Evolutionary conservation across 768 basidiomycete species (phyloP), one percentile per base, ranked within the genome.

Genomic region (Leccinum arenicola): DNA sequence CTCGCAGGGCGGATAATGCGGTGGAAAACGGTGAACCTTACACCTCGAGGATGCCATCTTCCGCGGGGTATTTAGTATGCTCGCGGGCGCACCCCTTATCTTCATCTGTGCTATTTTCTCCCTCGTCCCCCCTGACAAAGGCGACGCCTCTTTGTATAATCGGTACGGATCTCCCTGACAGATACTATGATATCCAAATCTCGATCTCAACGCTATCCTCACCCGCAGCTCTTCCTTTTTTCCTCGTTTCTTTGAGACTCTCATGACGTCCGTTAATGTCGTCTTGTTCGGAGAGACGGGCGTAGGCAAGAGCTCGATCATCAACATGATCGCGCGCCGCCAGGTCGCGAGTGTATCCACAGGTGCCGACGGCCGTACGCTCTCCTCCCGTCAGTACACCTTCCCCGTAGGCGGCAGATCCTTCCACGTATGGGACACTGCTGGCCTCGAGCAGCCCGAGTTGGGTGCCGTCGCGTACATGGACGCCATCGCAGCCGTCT

Each of bases 211-310:
- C 9, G 3, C 8, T 3, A 23, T 31, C 36, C 5, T 15, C 36
- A 31, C 1, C 38, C 17, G 12, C 33, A 64, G 62, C n/a, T 21
- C 45, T 19, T 12, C 19, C 3, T 45, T 19, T 19, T 11, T 43
- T 11, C n/a, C 11, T 45, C 19, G 5, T 45, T 12, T 45, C 51
- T 56, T 33, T 31, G 38, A 17, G 38, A 17, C 38, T 52, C 12
- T 45, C 57, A 63, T 68, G 67, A 17, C 57, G 8, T 64, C 65
- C 1, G 55, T 67, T 40, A 80, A 80, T 52, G 64, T 79, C 45
- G 68, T 80, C 50, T 47, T 80, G n/a, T 79, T 79, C 47, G 79
- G 78, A 9, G 77, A 79, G 60, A 73, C 75, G 0, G 76, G 79
- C 15, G 58, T 68, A 0, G 70, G 70, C 35, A 73, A 70, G 61